A percentile compares a stretch with the other conserved stretches of the same genome.
Evolutionary conservation across 1,139 yeast genomes (phyloP).

Genomic region (Saccharomyces hybrid): DNA sequence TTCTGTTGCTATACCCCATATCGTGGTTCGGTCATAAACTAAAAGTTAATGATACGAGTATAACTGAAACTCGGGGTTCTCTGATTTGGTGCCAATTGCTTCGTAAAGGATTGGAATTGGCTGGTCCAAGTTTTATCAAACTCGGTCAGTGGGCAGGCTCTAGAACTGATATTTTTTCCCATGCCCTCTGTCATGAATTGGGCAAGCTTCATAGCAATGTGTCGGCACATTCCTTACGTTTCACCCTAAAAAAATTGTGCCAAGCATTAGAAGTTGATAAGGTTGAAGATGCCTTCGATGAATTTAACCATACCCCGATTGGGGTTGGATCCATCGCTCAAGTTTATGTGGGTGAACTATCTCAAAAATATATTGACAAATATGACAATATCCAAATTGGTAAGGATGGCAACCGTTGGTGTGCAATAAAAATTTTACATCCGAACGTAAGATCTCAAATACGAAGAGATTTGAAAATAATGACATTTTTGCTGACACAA

Average conservation of each 20-base stretch:
- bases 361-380: slow-evolving; percentile 36
- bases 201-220: slow-evolving; percentile 78
- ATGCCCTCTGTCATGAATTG: slow-evolving; percentile 68
- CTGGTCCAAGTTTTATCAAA: slow-evolving; percentile 93
- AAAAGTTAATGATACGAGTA: slow-evolving; percentile 31
- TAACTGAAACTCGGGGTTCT: slow-evolving; percentile 51
- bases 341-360: slow-evolving; percentile 71
- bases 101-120: slow-evolving; percentile 64
- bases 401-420: slow-evolving; percentile 41
- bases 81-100: slow-evolving; percentile 62
- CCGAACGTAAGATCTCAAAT: slow-evolving; percentile 72
- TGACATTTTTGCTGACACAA: slow-evolving; percentile 65
- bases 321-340: slow-evolving; percentile 99
- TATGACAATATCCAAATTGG: slow-evolving; percentile 28
- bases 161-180: slow-evolving; percentile 88
- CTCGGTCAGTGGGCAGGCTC: slow-evolving; percentile 99
- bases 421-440: slow-evolving; percentile 87
- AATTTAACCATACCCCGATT: slow-evolving; percentile 64
- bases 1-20: slow-evolving; percentile 57
- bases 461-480: slow-evolving; percentile 72
- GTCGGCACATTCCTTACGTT: slow-evolving; percentile 56
- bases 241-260: slow-evolving; percentile 53
- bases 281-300: slow-evolving; percentile 68
- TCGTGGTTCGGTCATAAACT: slow-evolving; percentile 50
- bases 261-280: slow-evolving; percentile 51